Percentiles rank a stretch among this genome's conserved stretches.
Evolutionary conservation across 805 yeast genomes (phyloP).

Genomic region (Teunomyces lycoperdinae): DNA sequence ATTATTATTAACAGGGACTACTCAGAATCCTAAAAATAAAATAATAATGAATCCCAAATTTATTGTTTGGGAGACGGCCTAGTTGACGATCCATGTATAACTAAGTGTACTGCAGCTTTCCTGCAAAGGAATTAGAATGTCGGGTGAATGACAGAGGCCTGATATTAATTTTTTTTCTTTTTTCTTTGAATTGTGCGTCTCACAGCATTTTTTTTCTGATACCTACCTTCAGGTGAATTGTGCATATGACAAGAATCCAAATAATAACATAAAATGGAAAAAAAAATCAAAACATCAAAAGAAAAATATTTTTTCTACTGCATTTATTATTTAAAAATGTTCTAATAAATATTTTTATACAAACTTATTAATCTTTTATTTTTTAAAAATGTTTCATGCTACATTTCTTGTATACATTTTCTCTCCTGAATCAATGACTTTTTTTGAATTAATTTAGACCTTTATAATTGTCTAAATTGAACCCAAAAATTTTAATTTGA

Average conservation of each 20-base stretch:
- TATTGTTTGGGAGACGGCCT: too few species aligned
- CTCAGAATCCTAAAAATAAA: not conserved
- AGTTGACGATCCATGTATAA: not conserved
- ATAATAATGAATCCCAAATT: too few species aligned
- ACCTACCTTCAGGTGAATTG: not conserved
- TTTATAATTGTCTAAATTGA: conserved; percentile 3
- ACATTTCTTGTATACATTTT: conserved; percentile 2
- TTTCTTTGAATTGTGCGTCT: not conserved
- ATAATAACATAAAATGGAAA: not conserved
- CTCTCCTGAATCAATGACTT: conserved; percentile 3
- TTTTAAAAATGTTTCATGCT: conserved; percentile 3
- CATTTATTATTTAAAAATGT: not conserved
- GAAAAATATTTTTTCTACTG: not conserved
- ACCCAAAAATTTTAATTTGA: conserved; percentile 4
- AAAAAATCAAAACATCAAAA: not conserved
- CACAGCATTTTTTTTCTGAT: not conserved
- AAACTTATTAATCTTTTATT: not conserved
- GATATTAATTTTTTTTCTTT: not conserved
- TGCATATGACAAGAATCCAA: not conserved
- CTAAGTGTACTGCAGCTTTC: not conserved
- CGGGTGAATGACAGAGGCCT: not conserved
- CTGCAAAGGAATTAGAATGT: not conserved
- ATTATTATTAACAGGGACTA: not conserved
- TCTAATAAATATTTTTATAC: not conserved
- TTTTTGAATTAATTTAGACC: conserved; percentile 2